These are phyloP conservation scores for Asterochloris sp. DNA, from an alignment of 139 green algal species.

Conservation along the genomic window DNA sequence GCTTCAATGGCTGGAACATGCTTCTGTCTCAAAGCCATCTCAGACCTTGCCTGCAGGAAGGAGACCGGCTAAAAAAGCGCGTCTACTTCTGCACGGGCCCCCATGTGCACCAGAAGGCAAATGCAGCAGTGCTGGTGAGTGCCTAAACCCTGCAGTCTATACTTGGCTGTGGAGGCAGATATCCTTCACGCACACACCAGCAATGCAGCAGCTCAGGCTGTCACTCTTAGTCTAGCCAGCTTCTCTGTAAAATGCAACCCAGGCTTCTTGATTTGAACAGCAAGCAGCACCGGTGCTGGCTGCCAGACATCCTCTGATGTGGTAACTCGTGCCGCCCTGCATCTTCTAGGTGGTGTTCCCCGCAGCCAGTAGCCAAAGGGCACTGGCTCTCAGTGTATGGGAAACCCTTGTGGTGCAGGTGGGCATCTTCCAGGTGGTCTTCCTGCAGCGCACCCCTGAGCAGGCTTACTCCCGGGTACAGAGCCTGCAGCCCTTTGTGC, in stretches of 20 bases:
- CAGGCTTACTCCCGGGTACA: conserved; percentile 66
- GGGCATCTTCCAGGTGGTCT: conserved; percentile 77
- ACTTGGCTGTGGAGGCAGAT: too few species aligned
- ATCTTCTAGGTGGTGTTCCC: neutral
- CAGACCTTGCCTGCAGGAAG: conserved; percentile 38
- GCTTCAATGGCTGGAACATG: neutral
- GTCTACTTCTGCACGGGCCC: conserved; percentile 65
- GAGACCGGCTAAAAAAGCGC: conserved; percentile 42
- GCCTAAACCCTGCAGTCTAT: neutral
- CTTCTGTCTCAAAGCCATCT: neutral
- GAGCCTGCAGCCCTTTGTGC: conserved; percentile 63
- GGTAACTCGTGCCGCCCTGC: neutral
- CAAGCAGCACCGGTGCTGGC: too few species aligned
- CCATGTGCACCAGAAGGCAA: conserved; percentile 65
- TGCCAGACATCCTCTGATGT: too few species aligned
- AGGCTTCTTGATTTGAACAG: too few species aligned
- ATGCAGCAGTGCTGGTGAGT: conserved; percentile 75
- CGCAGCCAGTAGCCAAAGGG: neutral
- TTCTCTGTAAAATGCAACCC: too few species aligned
- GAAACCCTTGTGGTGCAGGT: conserved; percentile 34
- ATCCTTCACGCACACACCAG: too few species aligned
- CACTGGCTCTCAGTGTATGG: neutral
- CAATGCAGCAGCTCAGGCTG: too few species aligned
- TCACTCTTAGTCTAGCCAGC: too few species aligned
- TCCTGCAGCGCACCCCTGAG: conserved; percentile 54